These are phyloP conservation scores for Hypoxylon subgilvum DNA, from an alignment of 495 filamentous ascomycete species.

Conservation along the genomic window DNA sequence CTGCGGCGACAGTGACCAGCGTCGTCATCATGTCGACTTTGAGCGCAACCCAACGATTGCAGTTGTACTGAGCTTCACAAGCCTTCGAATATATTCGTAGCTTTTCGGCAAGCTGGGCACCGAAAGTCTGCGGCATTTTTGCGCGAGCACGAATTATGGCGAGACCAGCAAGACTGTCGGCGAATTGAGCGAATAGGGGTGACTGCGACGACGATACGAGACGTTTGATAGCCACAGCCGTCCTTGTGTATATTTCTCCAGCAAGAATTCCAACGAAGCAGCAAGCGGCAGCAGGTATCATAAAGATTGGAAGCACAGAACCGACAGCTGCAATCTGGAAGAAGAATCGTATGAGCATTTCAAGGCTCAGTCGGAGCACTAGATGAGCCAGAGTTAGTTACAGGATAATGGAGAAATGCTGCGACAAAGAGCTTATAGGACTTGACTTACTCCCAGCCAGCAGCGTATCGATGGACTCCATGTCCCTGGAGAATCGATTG, in stretches of 20 bases:
- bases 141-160: conserved; percentile 54
- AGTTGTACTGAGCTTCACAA: conserved; percentile 54
- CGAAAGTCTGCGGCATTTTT: conserved; percentile 53
- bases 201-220: conserved; percentile 54
- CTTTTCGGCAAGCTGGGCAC: conserved; percentile 50
- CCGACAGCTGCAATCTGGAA: conserved; percentile 55
- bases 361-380: conserved; percentile 49
- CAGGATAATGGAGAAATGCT: background rate
- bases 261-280: conserved; percentile 50
- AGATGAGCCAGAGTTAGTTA: background rate
- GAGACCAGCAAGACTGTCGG: conserved; percentile 55
- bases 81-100: conserved; percentile 47
- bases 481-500: conserved; percentile 62
- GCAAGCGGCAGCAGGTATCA: conserved; percentile 50
- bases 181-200: conserved; percentile 58
- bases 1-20: conserved; percentile 52
- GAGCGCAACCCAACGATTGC: conserved; percentile 58
- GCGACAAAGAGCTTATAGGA: background rate
- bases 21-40: conserved; percentile 57
- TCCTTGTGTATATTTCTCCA: conserved; percentile 58
- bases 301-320: conserved; percentile 57
- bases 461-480: conserved; percentile 49
- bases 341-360: conserved; percentile 46
- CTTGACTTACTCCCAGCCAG: conserved; percentile 43
- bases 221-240: conserved; percentile 53